Percentiles rank a stretch among this genome's conserved stretches.
Conservation (phyloP, 345 rosid species). For the Crucihimalaya himalaica region DNA sequence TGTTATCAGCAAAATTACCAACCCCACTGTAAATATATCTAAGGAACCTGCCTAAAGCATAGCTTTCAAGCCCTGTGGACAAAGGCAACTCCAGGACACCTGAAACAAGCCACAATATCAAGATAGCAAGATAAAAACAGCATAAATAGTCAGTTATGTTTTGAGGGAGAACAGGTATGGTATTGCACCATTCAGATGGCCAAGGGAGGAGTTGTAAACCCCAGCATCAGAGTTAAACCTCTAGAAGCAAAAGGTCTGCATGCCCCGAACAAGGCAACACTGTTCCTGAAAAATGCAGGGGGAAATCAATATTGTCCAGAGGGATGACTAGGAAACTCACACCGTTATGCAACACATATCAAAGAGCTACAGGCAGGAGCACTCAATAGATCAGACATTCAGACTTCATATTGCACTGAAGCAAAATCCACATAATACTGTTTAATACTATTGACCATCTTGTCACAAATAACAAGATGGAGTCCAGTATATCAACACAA, state of each 20-base stretch:
- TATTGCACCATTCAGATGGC: constrained; percentile 37
- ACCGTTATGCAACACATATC: constrained; percentile 19
- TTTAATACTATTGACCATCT: constrained; percentile 14
- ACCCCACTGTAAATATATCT: constrained; percentile 4
- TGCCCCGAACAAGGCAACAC: constrained; percentile 45
- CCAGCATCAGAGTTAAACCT: constrained; percentile 51
- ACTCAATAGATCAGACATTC: constrained; percentile 17
- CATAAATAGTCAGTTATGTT: constrained; percentile 15
- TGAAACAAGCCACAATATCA: constrained; percentile 34
- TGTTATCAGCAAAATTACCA: constrained; percentile 18
- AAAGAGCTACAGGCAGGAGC: constrained; percentile 6
- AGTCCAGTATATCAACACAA: constrained; percentile 22
- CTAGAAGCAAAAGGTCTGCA: constrained; percentile 47
- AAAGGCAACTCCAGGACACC: constrained; percentile 36
- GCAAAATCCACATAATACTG: not conserved
- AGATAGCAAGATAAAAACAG: not conserved
- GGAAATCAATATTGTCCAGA: constrained; percentile 47
- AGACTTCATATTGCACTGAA: constrained; percentile 23
- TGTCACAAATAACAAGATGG: constrained; percentile 14
- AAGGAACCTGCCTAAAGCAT: constrained; percentile 30
- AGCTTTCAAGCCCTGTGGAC: constrained; percentile 31
- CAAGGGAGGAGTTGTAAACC: constrained; percentile 38
- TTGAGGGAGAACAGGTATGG: constrained; percentile 31
- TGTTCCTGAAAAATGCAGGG: constrained; percentile 66
- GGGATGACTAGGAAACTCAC: constrained; percentile 28